A percentile compares a stretch with the other conserved stretches of the same genome.
Evolutionary conservation across 108 stramenopile genomes (phyloP).

Genomic region (Cyclotella atomus): DNA sequence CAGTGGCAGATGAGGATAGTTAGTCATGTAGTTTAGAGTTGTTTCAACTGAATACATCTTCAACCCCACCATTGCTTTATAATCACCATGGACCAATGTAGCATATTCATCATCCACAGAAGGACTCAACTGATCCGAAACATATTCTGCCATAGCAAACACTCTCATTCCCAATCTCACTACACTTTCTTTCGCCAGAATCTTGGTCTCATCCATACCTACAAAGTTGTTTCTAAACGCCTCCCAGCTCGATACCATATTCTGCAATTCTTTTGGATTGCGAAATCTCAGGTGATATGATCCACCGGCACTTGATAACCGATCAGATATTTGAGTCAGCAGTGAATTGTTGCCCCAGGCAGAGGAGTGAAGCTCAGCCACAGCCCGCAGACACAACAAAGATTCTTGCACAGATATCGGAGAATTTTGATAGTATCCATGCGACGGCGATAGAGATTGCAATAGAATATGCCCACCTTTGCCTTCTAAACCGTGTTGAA

Average conservation of each 20-base stretch:
- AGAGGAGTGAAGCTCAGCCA: slow-evolving; percentile 74
- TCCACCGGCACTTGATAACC: slow-evolving; percentile 59
- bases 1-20: no score
- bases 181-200: slow-evolving; percentile 29
- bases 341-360: slow-evolving; percentile 67
- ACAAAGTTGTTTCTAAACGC: slow-evolving; percentile 51
- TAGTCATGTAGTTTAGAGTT: no score
- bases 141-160: slow-evolving; percentile 58
- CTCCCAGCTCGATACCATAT: slow-evolving; percentile 64
- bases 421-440: slow-evolving; percentile 69
- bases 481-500: slow-evolving; percentile 3
- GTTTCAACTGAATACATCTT: no score
- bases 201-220: slow-evolving; percentile 12
- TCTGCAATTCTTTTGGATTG: slow-evolving; percentile 71
- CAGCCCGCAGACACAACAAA: slow-evolving; percentile 53
- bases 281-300: slow-evolving; percentile 72
- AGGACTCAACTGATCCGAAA: slow-evolving; percentile 69
- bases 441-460: slow-evolving; percentile 29
- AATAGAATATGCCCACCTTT: slow-evolving; percentile 38
- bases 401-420: slow-evolving; percentile 60
- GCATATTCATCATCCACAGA: slow-evolving; percentile 60
- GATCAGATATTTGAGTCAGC: slow-evolving; percentile 38
- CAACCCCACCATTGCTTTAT: slow-evolving; percentile 77
- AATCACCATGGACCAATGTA: slow-evolving; percentile 78
- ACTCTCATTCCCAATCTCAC: slow-evolving; percentile 60